phyloP scores from a whole-genome alignment of 2,329 filamentous ascomycete genomes.

The Metarhizium humberi region DNA sequence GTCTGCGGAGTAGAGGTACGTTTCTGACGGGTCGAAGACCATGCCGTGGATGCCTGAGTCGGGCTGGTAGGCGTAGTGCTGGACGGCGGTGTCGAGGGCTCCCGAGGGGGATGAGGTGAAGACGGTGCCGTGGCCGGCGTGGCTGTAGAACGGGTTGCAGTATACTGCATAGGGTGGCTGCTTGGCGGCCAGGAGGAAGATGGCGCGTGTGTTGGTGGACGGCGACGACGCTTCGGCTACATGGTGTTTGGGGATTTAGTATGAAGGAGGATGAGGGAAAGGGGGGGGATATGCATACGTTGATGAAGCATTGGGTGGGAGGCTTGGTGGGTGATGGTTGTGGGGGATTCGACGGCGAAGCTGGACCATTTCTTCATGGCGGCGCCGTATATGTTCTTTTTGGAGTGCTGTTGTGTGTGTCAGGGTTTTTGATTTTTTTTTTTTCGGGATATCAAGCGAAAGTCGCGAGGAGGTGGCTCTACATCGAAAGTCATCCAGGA shows the following conservation, averaged over 20 bases:
- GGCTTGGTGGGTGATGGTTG: constrained; percentile 63
- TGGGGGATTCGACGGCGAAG: constrained; percentile 66
- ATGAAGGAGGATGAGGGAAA: neutral
- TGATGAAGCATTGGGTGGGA: constrained; percentile 71
- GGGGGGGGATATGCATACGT: constrained; percentile 41
- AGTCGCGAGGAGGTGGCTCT: constrained; percentile 23
- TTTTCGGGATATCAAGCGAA: no score
- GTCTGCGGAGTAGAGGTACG: constrained; percentile 71
- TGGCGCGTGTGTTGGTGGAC: constrained; percentile 76
- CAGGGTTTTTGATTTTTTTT: neutral
- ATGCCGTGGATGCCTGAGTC: constrained; percentile 71
- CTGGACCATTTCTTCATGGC: constrained; percentile 93
- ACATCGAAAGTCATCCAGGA: constrained; percentile 92
- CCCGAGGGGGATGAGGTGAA: constrained; percentile 52
- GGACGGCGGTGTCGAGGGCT: constrained; percentile 52
- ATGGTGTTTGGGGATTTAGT: neutral
- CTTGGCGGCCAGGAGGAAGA: constrained; percentile 75
- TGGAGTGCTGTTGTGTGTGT: constrained; percentile 49
- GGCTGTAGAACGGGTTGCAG: constrained; percentile 82
- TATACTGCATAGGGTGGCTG: constrained; percentile 76
- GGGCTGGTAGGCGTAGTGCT: constrained; percentile 64
- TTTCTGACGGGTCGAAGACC: constrained; percentile 67
- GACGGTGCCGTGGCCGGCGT: constrained; percentile 74
- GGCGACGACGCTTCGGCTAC: constrained; percentile 57
- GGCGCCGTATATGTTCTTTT: constrained; percentile 79